Conservation (phyloP, 2,329 filamentous ascomycete species). For the Pseudonectria buxi region DNA sequence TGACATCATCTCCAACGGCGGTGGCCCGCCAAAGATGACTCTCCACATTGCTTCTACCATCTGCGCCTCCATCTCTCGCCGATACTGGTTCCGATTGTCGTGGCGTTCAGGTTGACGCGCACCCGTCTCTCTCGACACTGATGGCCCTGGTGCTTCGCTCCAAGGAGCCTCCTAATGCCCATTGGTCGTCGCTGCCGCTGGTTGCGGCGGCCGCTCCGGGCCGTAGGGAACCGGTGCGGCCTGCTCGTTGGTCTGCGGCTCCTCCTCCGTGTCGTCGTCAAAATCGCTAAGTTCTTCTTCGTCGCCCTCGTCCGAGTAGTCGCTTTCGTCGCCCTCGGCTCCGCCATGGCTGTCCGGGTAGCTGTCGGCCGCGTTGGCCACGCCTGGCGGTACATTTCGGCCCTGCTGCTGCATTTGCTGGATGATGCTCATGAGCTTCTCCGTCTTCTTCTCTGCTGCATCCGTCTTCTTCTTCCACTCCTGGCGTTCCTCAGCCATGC, state of each 20-base stretch:
- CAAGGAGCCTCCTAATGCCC: slow-evolving; percentile 34
- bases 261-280: slow-evolving; percentile 54
- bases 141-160: slow-evolving; percentile 4
- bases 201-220: slow-evolving; percentile 41
- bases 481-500: slow-evolving; percentile 94
- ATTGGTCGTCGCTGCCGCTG: slow-evolving; percentile 32
- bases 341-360: slow-evolving; percentile 48
- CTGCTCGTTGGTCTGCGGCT: slow-evolving; percentile 32
- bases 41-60: too few species aligned
- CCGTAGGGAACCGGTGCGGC: slow-evolving; percentile 37
- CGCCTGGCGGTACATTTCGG: slow-evolving; percentile 63
- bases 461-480: slow-evolving; percentile 64
- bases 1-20: slow-evolving; percentile 1
- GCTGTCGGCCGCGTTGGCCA: slow-evolving; percentile 53
- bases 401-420: slow-evolving; percentile 95
- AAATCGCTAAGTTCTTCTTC: slow-evolving; percentile 59
- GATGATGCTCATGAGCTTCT: slow-evolving; percentile 89
- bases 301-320: slow-evolving; percentile 57
- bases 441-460: slow-evolving; percentile 62
- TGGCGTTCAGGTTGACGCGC: too few species aligned
- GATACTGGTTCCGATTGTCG: too few species aligned
- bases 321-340: slow-evolving; percentile 51
- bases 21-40: too few species aligned
- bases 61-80: too few species aligned
- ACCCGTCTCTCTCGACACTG: neutral